Evolutionary conservation across 2,329 filamentous ascomycete species (phyloP).

Genomic region (Epichloe bromicola): DNA sequence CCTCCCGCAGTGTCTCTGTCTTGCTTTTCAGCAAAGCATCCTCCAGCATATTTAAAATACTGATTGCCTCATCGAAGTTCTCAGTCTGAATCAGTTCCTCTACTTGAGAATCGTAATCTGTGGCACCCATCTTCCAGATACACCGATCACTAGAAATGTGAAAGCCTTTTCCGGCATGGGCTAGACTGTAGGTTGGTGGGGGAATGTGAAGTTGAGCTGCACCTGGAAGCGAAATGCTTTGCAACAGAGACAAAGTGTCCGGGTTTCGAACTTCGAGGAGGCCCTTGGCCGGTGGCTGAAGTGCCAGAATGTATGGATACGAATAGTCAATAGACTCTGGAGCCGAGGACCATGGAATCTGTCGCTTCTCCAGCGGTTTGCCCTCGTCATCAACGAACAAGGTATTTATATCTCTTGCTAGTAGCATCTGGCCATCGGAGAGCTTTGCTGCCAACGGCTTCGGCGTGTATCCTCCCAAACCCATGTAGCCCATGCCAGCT

Average conservation of each 20-base stretch:
- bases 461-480: constrained; percentile 80
- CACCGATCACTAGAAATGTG: constrained; percentile 81
- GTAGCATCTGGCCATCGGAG: constrained; percentile 67
- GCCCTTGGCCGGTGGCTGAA: constrained; percentile 74
- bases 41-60: constrained; percentile 77
- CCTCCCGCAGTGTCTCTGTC: constrained; percentile 62
- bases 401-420: constrained; percentile 97
- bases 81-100: constrained; percentile 62
- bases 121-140: constrained; percentile 92
- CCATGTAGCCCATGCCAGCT: constrained; percentile 93
- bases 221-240: constrained; percentile 69
- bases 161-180: constrained; percentile 92
- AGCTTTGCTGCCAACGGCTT: constrained; percentile 79
- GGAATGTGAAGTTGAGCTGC: constrained; percentile 82
- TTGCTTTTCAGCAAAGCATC: constrained; percentile 83
- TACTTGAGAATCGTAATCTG: constrained; percentile 83
- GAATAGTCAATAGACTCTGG: constrained; percentile 91
- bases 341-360: constrained; percentile 82
- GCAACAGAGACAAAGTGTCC: constrained; percentile 77
- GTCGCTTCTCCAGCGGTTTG: constrained; percentile 66
- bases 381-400: constrained; percentile 80
- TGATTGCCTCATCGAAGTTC: constrained; percentile 83
- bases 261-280: constrained; percentile 85
- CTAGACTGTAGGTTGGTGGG: constrained; percentile 83
- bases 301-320: constrained; percentile 84